A percentile compares a stretch with the other conserved stretches of the same genome.
These are phyloP conservation scores for Rubus parviflorus DNA, from an alignment of 306 rosid species.

Conservation along the genomic window DNA sequence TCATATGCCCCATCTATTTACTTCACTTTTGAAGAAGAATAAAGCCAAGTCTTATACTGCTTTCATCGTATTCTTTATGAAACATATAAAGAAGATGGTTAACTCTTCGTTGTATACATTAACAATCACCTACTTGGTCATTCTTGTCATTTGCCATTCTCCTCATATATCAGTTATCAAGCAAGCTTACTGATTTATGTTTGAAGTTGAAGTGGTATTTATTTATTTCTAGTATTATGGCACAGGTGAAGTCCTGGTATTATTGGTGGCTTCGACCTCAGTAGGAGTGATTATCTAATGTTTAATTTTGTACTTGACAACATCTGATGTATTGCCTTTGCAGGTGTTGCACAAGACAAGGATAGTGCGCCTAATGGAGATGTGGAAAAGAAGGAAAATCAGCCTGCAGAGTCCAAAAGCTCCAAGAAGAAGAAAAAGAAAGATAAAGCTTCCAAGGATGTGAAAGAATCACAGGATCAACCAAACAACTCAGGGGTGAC, in stretches of 20 bases:
- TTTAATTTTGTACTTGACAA: conserved; percentile 1
- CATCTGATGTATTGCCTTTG: conserved; percentile 23
- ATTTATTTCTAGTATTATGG: not conserved
- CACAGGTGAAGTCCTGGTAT: not conserved
- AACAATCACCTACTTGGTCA: not conserved
- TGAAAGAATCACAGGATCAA: conserved; percentile 64
- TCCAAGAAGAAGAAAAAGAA: conserved; percentile 94
- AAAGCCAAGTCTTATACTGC: not conserved
- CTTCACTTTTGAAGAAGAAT: not conserved
- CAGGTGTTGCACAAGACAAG: conserved; percentile 58
- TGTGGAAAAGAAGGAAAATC: conserved; percentile 69
- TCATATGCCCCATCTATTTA: not conserved
- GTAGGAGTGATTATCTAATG: not conserved
- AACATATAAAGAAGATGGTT: not conserved
- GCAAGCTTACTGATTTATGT: not conserved
- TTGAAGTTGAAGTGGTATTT: not conserved
- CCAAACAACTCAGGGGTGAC: conserved; percentile 44
- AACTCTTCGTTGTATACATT: not conserved
- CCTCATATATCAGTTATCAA: not conserved
- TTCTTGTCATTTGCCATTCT: not conserved
- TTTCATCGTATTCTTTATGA: not conserved
- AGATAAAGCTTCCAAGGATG: conserved; percentile 79
- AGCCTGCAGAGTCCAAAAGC: conserved; percentile 51
- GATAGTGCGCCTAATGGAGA: conserved; percentile 49
- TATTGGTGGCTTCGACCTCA: not conserved